phyloP scores from a whole-genome alignment of 345 rosid species.

The Corchorus capsularis region DNA sequence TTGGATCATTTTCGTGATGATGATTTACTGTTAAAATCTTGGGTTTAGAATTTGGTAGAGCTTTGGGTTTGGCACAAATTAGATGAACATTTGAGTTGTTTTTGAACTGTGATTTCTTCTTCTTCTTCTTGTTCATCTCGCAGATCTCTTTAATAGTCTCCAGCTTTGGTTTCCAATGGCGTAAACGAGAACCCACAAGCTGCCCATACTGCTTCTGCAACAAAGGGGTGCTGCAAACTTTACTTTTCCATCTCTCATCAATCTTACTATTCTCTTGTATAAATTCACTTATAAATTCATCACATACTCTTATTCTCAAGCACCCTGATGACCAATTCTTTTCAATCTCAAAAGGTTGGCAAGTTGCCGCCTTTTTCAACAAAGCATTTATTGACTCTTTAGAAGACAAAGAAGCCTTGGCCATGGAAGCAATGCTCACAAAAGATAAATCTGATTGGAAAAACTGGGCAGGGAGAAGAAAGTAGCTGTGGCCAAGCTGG shows the following conservation, averaged over 20 bases:
- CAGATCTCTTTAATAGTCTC: constrained; percentile 65
- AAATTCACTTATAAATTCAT: constrained; percentile 67
- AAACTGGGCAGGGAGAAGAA: constrained; percentile 74
- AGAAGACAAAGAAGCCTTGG: constrained; percentile 23
- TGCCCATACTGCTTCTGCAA: constrained; percentile 63
- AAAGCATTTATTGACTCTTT: constrained; percentile 27
- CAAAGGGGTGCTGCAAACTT: constrained; percentile 68
- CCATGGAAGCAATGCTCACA: constrained; percentile 61
- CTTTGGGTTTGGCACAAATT: constrained; percentile 23
- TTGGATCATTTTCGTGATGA: constrained; percentile 27
- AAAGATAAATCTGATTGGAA: constrained; percentile 70
- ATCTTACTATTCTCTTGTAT: constrained; percentile 45
- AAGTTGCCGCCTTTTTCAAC: constrained; percentile 31
- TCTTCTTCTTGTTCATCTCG: constrained; percentile 46
- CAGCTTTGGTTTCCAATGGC: constrained; percentile 82
- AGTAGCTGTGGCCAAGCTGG: constrained; percentile 72
- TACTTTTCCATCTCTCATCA: constrained; percentile 1
- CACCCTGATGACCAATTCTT: constrained; percentile 51
- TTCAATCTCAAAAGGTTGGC: constrained; percentile 65
- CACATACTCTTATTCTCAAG: constrained; percentile 68
- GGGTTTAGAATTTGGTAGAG: constrained; percentile 26
- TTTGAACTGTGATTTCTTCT: constrained; percentile 36
- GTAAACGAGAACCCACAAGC: constrained; percentile 43
- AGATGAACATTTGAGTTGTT: constrained; percentile 21
- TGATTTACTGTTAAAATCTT: constrained; percentile 38